These are phyloP conservation scores for Teunomyces kruisii DNA, from an alignment of 805 yeast species.

Conservation along the genomic window DNA sequence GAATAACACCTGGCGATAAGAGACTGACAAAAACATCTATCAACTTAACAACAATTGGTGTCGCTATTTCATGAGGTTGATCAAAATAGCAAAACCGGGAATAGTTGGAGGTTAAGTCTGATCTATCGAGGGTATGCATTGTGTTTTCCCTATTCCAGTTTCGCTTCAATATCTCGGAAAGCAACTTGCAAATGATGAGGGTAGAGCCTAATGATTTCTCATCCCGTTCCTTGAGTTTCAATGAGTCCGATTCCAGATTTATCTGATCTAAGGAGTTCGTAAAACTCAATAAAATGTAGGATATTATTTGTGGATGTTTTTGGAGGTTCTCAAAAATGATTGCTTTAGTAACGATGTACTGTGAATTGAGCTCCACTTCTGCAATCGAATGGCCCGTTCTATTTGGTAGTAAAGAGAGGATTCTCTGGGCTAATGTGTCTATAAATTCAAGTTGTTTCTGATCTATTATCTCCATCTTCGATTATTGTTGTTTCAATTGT, in stretches of 20 bases:
- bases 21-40: conserved; percentile 31
- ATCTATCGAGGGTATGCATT: conserved; percentile 10
- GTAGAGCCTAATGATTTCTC: conserved; percentile 32
- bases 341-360: conserved; percentile 31
- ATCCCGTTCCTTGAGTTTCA: conserved; percentile 27
- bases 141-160: conserved; percentile 28
- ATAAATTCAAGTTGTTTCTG: conserved; percentile 17
- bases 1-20: conserved; percentile 29
- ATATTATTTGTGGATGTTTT: conserved; percentile 15
- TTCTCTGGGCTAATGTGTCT: conserved; percentile 24
- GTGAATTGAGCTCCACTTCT: conserved; percentile 43
- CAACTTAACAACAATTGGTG: conserved; percentile 16
- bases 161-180: conserved; percentile 25
- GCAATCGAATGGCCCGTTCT: conserved; percentile 37
- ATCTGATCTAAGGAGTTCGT: conserved; percentile 23
- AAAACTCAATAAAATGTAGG: conserved; percentile 21
- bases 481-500: neutral
- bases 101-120: conserved; percentile 15
- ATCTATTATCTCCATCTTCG: neutral
- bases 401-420: conserved; percentile 37
- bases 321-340: conserved; percentile 23
- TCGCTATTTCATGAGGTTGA: conserved; percentile 26
- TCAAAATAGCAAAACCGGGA: conserved; percentile 29
- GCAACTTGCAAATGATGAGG: conserved; percentile 30
- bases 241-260: conserved; percentile 19